Evolutionary conservation across 2,329 filamentous ascomycete genomes (phyloP), one percentile per base, ranked within the genome.

Genomic region (Nigrospora osmanthi): DNA sequence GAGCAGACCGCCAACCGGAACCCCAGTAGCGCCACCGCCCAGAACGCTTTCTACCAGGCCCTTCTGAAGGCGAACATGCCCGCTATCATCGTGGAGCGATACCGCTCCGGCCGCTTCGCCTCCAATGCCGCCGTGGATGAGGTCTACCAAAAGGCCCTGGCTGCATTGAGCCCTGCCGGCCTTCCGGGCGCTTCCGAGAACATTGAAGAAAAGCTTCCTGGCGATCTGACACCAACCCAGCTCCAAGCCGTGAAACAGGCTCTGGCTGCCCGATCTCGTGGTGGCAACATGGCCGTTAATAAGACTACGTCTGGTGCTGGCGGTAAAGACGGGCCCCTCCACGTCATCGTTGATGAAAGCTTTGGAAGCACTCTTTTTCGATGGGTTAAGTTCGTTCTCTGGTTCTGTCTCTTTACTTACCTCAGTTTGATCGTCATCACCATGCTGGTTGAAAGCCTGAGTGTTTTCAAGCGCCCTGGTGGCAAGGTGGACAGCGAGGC

Each of bases 1-100:
- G 93, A 98, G 68, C 85, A 90, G 62, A 85, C 87, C 19, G 94
- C 93, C 34, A 98, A 97, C 67, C 86, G 89, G 65, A 95, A 95
- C 57, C 89, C 93, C 2, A 78, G 74, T 48, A 97, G 89, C 64
- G 85, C 89, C 28, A 86, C 85, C 37, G 83, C 89, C 16, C 93
- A 98, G 64, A 93, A 91, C 62, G 85, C 87, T 14, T 96, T 98
- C 64, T 98, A 98, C 62, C 85, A 91, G 61, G 84, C 90, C 38
- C 78, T 98, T 13, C 75, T 96, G 45, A 86, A 87, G 60, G 89
- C 91, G 42, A 93, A 94, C 58, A 90, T 96, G 86, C 88, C 91
- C 15, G 85, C 89, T 42, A 95, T 98, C 51, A 73, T 98, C 46
- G 78, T 96, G 48, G 89, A 97, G 65, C 78, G 93, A 57, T 93